Evolutionary conservation across 345 rosid species (phyloP), one percentile per base, ranked within the genome.

Genomic region (Brassica incana): DNA sequence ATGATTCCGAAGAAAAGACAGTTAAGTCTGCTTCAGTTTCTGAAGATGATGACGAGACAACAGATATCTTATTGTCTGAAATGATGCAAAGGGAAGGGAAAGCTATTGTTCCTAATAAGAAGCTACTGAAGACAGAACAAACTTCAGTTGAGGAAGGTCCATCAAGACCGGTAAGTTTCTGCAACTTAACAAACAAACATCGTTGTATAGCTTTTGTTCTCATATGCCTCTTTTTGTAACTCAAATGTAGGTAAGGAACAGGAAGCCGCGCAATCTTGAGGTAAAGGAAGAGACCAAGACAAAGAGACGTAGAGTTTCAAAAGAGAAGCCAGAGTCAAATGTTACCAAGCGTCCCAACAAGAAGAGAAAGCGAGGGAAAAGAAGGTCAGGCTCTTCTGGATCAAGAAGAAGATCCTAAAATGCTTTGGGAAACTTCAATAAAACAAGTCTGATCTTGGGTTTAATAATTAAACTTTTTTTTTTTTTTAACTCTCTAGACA

Each of bases 291-390:
- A 86, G 78, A 76, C 74, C 2, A 84, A 35, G 20, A 80, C 67
- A 54, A 80, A 76, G 87, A 87, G 72, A 56, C 73, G 65, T 58
- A 69, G 11, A 33, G 75, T 36, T 74, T 50, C 74, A 35, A 56
- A 18, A 29, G 86, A 82, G 67, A 79, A 38, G 74, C 78, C 67
- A 7, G 2, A 7, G 43, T 36, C 43, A 36, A 36, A 36, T 36
- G 43, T 2, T 36, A 36, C 10, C 58, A 86, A 83, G 73, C 68
- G 60, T 71, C 77, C 81, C 50, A 88, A 76, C 48, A 88, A 83
- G 76, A 86, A 83, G 85, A 80, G 86, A 77, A 87, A 82, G 78
- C 74, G 87, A 73, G 88, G 90, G 3, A 87, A 83, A 76, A 78
- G 87, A 72, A 86, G 81, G 74, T 67, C 86, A 45, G 85, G 84